phyloP scores from a whole-genome alignment of 2,329 filamentous ascomycete species.

The Cladobotryum mycophilum region DNA sequence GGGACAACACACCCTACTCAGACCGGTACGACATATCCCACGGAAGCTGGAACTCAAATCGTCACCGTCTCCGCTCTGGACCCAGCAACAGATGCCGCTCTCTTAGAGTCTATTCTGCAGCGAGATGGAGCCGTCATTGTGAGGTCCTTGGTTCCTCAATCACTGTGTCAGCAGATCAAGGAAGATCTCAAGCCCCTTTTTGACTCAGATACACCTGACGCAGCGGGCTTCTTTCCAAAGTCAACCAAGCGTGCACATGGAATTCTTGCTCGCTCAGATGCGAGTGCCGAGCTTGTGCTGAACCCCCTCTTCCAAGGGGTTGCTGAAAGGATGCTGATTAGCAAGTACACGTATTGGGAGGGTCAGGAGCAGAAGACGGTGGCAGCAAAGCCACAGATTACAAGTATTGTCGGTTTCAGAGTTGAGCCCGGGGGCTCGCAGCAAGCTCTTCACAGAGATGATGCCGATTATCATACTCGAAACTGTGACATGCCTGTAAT shows the following conservation, averaged over 20 bases:
- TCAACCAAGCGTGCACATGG: constrained; percentile 35
- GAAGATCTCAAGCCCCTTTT: constrained; percentile 32
- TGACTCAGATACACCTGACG: constrained; percentile 29
- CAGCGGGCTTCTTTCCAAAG: constrained; percentile 33
- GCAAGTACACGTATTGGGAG: constrained; percentile 31
- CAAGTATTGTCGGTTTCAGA: constrained; percentile 31
- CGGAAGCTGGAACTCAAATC: constrained; percentile 17
- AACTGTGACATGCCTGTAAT: constrained; percentile 31
- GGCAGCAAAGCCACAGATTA: constrained; percentile 30
- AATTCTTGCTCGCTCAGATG: constrained; percentile 30
- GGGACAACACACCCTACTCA: constrained; percentile 14
- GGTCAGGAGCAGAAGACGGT: constrained; percentile 25
- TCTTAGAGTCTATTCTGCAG: constrained; percentile 18
- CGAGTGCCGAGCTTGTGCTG: constrained; percentile 30
- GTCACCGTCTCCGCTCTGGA: constrained; percentile 16
- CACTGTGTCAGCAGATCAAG: constrained; percentile 29
- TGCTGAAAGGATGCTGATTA: constrained; percentile 28
- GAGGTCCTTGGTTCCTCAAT: constrained; percentile 26
- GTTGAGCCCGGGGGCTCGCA: constrained; percentile 34
- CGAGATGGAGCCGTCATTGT: constrained; percentile 32
- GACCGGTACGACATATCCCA: too few relatives aligned
- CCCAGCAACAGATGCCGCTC: constrained; percentile 15
- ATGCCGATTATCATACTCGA: constrained; percentile 23
- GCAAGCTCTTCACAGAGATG: constrained; percentile 33
- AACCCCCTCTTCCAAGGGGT: constrained; percentile 29